Conservation (phyloP, 768 basidiomycete species). For the Cyathus striatus region DNA sequence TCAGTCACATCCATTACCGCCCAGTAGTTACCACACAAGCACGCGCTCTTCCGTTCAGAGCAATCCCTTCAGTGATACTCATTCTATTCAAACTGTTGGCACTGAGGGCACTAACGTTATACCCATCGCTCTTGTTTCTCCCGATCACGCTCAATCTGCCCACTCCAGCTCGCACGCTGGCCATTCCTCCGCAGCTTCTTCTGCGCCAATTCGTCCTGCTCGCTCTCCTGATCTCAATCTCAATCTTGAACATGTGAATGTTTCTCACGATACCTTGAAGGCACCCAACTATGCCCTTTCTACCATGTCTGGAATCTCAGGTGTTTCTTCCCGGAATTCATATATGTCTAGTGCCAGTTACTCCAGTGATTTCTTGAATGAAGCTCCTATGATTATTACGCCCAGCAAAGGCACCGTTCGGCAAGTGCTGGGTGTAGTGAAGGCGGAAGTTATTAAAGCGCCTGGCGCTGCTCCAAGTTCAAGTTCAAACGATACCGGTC, state of each 20-base stretch:
- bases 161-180: conserved; percentile 20
- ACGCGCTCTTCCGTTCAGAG: conserved; percentile 36
- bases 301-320: conserved; percentile 49
- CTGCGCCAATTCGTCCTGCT: conserved; percentile 47
- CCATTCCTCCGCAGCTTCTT: conserved; percentile 29
- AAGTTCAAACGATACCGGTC: conserved; percentile 24
- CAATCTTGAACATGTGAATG: conserved; percentile 57
- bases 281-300: conserved; percentile 39
- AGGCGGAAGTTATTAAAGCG: conserved; percentile 73
- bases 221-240: conserved; percentile 60
- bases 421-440: conserved; percentile 71
- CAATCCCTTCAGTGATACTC: conserved; percentile 74
- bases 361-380: conserved; percentile 74
- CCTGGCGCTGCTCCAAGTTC: conserved; percentile 34
- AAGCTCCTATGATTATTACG: conserved; percentile 79
- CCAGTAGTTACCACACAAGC: conserved; percentile 23
- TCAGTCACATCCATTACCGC: conserved; percentile 31
- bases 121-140: conserved; percentile 75
- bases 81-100: conserved; percentile 80
- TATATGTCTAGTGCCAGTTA: conserved; percentile 73
- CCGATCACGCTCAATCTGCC: conserved; percentile 34
- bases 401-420: conserved; percentile 59
- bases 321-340: conserved; percentile 53
- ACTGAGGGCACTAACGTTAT: conserved; percentile 83
- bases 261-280: conserved; percentile 48